These are phyloP conservation scores for Papiliotrema fonsecae DNA, from an alignment of 1,284 basidiomycete species.

Conservation along the genomic window DNA sequence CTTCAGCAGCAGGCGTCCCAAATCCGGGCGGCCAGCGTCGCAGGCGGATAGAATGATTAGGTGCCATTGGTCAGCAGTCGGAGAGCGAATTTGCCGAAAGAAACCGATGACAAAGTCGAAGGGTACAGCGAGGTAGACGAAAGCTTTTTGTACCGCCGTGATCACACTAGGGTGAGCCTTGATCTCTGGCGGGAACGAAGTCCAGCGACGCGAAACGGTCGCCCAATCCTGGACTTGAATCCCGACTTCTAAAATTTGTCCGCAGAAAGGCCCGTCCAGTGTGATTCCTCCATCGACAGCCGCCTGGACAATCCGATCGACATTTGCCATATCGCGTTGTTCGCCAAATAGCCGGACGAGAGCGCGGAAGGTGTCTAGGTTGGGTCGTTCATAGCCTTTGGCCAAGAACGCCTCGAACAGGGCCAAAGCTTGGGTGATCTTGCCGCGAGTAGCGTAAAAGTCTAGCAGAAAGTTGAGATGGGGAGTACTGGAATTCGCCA, in stretches of 20 bases:
- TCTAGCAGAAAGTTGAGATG: neutral
- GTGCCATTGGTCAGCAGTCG: conserved; percentile 66
- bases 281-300: conserved; percentile 51
- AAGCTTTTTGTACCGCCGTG: conserved; percentile 80
- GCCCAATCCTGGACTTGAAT: conserved; percentile 69
- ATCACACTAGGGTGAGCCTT: conserved; percentile 52
- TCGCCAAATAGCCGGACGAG: conserved; percentile 66
- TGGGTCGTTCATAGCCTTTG: conserved; percentile 52
- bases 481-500: neutral
- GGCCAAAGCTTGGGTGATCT: conserved; percentile 56
- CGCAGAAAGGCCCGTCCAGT: conserved; percentile 63
- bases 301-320: conserved; percentile 61
- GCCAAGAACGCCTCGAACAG: conserved; percentile 63
- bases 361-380: conserved; percentile 60
- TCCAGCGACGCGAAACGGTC: conserved; percentile 24
- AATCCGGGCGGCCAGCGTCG: conserved; percentile 63
- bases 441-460: conserved; percentile 56
- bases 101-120: conserved; percentile 62
- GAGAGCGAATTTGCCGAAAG: conserved; percentile 58
- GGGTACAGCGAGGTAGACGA: conserved; percentile 74
- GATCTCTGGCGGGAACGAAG: conserved; percentile 41
- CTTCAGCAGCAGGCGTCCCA: conserved; percentile 64
- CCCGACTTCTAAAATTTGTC: conserved; percentile 75
- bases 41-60: conserved; percentile 78
- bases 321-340: conserved; percentile 62